A percentile compares a stretch with the other conserved stretches of the same genome.
These are phyloP conservation scores for Binderoboletus segoi DNA, from an alignment of 1,284 basidiomycete genomes.

Conservation along the genomic window DNA sequence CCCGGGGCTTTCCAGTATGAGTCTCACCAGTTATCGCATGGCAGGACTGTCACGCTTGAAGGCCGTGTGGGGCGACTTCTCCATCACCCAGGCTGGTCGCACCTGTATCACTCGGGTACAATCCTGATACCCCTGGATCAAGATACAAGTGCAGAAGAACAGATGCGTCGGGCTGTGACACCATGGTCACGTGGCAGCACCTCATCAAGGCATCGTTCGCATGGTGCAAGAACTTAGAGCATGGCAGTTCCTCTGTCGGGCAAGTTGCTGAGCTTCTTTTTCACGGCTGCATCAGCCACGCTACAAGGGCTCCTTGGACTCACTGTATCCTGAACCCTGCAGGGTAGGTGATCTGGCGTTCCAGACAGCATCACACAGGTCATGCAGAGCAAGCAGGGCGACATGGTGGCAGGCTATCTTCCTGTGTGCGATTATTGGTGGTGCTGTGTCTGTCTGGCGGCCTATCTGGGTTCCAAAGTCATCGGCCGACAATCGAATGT, in stretches of 20 bases:
- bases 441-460: too few species aligned
- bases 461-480: too few species aligned
- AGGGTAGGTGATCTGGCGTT: too few species aligned
- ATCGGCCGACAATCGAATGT: too few species aligned
- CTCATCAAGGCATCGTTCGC: conserved; percentile 46
- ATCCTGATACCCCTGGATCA: conserved; percentile 37
- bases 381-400: too few species aligned
- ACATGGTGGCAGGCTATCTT: too few species aligned
- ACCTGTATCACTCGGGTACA: conserved; percentile 49
- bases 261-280: conserved; percentile 46
- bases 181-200: conserved; percentile 38
- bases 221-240: conserved; percentile 46
- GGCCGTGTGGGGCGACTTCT: conserved; percentile 64
- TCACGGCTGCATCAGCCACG: conserved; percentile 43
- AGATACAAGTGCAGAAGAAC: conserved; percentile 44
- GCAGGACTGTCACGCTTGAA: conserved; percentile 56
- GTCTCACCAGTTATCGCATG: conserved; percentile 59
- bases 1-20: conserved; percentile 54
- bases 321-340: conserved; percentile 41
- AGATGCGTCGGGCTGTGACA: conserved; percentile 53
- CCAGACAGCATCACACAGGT: too few species aligned
- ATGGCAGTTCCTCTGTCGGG: conserved; percentile 47
- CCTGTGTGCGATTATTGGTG: too few species aligned
- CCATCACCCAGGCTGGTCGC: conserved; percentile 44
- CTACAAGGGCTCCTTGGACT: conserved; percentile 42